Base-by-base conservation (phyloP, 2,329 filamentous ascomycete species). In the Pseudogymnoascus sp. region DNA sequence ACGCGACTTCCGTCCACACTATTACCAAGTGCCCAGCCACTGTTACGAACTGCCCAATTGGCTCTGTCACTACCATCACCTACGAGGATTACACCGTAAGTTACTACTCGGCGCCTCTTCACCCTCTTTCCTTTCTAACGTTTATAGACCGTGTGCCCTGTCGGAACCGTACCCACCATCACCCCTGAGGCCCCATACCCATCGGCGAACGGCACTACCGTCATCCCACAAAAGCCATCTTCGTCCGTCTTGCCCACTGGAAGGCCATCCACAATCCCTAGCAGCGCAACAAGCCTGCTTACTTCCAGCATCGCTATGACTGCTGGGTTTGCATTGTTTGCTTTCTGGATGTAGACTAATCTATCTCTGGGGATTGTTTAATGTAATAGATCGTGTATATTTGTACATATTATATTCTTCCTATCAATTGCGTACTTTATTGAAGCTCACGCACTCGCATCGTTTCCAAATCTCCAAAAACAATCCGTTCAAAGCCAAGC, bases 21-120 rank as follows among this genome's bases (percentile, higher is more conserved):
- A 63, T 66, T n/a, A 65, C 65, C 50, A 38, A 40, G 40, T 66
- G 65, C 37, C 75, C 28, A 77, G 74, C 62, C 76, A 69, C 70
- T 14, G 72, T 78, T 3, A 69, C 67, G n/a, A 65, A 77, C 71
- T 78, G 76, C 69, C 75, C 76, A 8, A 70, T 64, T 1, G 70
- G 69, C 31, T 69, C 73, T 23, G 71, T 76, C 37, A 75, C 73
- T 16, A 78, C 77, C 6, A 12, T 56, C 50, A 56, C 50, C 11
- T 56, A 56, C 5, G 50, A 4, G 50, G 50, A 56, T 10, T 56
- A 56, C 50, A 56, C 50, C 3, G 50, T 56, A 33, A 33, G 50
- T 33, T 33, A 14, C 10, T 21, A 1, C 12, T 14, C 23, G 14
- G 11, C 14, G 3, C 7, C 7, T 7, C 23, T 3, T 56, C 7